Percentiles rank a stretch among this genome's conserved stretches.
phyloP scores from a whole-genome alignment of 257 asterid species.

The Coffea eugenioides region DNA sequence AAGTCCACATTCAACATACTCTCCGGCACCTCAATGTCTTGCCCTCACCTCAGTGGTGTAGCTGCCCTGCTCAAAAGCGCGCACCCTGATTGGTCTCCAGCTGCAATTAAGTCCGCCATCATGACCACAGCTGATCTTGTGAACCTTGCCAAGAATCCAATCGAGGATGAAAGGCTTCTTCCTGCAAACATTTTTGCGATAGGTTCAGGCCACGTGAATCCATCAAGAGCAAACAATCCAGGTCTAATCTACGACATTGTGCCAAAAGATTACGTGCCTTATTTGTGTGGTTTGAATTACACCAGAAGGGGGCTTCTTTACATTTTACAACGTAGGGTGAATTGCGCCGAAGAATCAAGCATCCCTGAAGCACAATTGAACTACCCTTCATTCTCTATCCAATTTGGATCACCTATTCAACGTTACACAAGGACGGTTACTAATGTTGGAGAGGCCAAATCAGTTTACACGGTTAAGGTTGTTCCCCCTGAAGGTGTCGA shows the following conservation, averaged over 20 bases:
- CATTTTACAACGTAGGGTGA: neutral
- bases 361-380: constrained; percentile 18
- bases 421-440: constrained; percentile 14
- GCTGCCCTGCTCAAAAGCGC: constrained; percentile 25
- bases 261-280: constrained; percentile 4
- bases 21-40: constrained; percentile 23
- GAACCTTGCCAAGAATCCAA: constrained; percentile 8
- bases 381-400: constrained; percentile 17
- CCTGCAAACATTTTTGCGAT: constrained; percentile 15
- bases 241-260: constrained; percentile 19
- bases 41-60: constrained; percentile 23
- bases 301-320: neutral
- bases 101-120: constrained; percentile 19
- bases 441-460: constrained; percentile 17
- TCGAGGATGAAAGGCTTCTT: neutral
- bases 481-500: constrained; percentile 8
- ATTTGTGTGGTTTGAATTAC: constrained; percentile 21
- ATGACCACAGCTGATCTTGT: constrained; percentile 17
- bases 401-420: neutral
- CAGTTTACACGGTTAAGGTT: constrained; percentile 4
- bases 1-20: constrained; percentile 8
- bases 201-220: constrained; percentile 24
- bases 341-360: constrained; percentile 1
- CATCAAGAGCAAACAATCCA: constrained; percentile 16
- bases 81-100: constrained; percentile 27